Evolutionary conservation across 768 basidiomycete species (phyloP), one percentile per base, ranked within the genome.

Genomic region (Pleurotus ostreatus): DNA sequence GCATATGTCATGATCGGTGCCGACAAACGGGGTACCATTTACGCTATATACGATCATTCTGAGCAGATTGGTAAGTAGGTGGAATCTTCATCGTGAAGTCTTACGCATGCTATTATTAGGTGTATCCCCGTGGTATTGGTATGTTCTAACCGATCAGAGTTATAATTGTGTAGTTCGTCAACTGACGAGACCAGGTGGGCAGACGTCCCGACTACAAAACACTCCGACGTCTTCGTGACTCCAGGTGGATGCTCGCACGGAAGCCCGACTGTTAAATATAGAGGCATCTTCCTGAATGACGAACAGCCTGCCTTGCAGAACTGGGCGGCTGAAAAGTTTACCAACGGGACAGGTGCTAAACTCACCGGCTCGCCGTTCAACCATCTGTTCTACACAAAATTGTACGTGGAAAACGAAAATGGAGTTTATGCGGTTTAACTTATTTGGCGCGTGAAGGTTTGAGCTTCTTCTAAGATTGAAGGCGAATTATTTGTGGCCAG

Each of bases 261-360:
- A 41, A 63, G 75, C 13, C 86, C 88, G 2, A 82, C 81, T 6
- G 84, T 89, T 56, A 82, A 87, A 63, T 88, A 85, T 61, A 79
- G 87, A 34, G 88, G 82, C 12, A 79, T 88, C 43, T 86, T 90
- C 73, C 68, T 90, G 59, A 90, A 90, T 64, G 87, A 90, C 60
- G 88, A 90, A 65, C 83, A 87, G 62, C 88, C 88, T 6, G 81
- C 82, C 25, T 65, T 89, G 49, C 81, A 83, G 60, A 83, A 80
- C 61, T 90, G 88, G 88, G 88, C 85, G 12, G 73, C 77, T 60
- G 82, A 82, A 59, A 84, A 82, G 60, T 88, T 85, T 66, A 84
- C 82, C 8, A 85, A 86, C 57, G 83, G 83, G 2, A 81, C 82
- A 3, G 82, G 82, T 5, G 70, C 76, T 0, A 53, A 70, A 1